phyloP scores from a whole-genome alignment of 208 protist genomes.

The Borovskyia barvae region DNA sequence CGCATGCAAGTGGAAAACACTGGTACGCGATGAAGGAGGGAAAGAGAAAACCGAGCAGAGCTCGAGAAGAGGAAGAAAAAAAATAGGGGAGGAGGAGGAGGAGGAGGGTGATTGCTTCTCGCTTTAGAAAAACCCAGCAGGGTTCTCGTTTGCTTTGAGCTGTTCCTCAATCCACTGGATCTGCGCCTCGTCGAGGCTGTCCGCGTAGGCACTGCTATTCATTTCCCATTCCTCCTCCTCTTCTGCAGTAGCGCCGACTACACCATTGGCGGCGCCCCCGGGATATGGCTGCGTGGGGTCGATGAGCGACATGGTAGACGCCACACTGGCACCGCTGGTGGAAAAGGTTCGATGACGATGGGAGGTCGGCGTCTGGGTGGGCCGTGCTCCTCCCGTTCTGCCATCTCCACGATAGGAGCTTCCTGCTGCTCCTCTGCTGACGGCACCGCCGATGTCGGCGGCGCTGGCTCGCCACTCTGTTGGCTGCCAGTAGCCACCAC shows the following conservation, averaged over 20 bases:
- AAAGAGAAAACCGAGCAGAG: neutral
- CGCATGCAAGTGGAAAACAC: neutral
- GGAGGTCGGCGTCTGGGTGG: neutral
- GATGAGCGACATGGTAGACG: constrained; percentile 26
- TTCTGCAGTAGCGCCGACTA: constrained; percentile 3
- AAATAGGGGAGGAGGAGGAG: neutral
- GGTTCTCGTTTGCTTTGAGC: constrained; percentile 57
- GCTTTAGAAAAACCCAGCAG: constrained; percentile 41
- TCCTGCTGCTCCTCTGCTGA: too few relatives aligned
- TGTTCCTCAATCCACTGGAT: constrained; percentile 80
- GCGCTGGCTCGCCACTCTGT: neutral
- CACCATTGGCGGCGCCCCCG: neutral
- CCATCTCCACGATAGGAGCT: too few relatives aligned
- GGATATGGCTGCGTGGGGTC: constrained; percentile 5
- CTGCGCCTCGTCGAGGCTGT: constrained; percentile 76
- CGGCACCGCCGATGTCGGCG: neutral
- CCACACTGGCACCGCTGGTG: constrained; percentile 18
- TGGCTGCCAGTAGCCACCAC: constrained; percentile 36
- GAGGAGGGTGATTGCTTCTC: too few relatives aligned
- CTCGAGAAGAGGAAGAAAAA: neutral
- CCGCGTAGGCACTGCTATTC: constrained; percentile 79
- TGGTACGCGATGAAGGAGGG: neutral
- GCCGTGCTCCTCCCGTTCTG: too few relatives aligned
- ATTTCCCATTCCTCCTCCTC: constrained; percentile 58
- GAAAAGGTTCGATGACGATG: constrained; percentile 6